Base-by-base conservation (phyloP, 306 rosid genomes). In the Prunus campanulata region DNA sequence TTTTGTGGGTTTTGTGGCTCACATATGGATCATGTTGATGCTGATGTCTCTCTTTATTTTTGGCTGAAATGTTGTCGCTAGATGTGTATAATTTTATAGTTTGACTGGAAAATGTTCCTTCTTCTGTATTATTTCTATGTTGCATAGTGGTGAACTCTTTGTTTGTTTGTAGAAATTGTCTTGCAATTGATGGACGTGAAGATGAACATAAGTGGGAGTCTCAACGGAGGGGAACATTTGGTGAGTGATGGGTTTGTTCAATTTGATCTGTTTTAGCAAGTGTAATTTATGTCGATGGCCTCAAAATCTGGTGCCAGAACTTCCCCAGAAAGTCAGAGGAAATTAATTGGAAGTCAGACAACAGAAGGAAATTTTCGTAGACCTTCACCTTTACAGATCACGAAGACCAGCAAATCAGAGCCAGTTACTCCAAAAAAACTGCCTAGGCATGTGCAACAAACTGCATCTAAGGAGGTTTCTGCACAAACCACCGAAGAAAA, bases 331-430 rank as follows among this genome's bases (percentile, higher is more conserved):
- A 74, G 35, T 30, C 80, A 77, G 68, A 77, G 69, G 76, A 77
- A 69, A 57, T 10, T 82, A 62, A 61, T 54, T 66, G 69, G 75
- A 69, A 70, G 78, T 61, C 85, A 80, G 63, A 80, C 80, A 69
- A 49, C 72, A 9, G 86, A 83, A 68, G 74, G 81, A 67, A 78
- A 86, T 46, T 80, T 54, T 19, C 76, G 57, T 22, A 76, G 76
- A 66, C 83, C 83, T 65, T 29, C 85, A 35, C 83, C 89, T 11
- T 60, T 66, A 14, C 79, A 71, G 72, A 79, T 83, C 42, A 50
- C 89, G 3, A 83, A 86, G 84, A 49, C 78, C 22, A 78, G 85
- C 74, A 83, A 83, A 75, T 80, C 85, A 0, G 87, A 78, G 70
- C 83, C 83, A 16, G 89, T 80, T 44, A 77, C 83, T 15, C 85